Conservation (phyloP, 768 basidiomycete species). For the Mycena leptocephala region DNA sequence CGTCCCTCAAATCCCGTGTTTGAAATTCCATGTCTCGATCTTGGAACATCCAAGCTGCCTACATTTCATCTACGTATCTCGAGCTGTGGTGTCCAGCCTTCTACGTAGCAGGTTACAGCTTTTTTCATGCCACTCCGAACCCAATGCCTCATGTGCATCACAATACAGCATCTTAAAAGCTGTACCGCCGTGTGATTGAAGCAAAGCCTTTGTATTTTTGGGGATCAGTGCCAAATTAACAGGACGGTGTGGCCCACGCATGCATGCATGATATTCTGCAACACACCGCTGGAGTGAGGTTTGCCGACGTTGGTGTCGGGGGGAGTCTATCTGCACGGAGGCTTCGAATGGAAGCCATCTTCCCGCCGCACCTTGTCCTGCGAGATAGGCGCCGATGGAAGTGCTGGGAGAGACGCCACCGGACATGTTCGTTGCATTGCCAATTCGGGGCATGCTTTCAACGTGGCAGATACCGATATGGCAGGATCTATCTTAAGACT, state of each 20-base stretch:
- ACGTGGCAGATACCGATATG: too few relatives aligned
- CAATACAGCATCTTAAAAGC: neutral
- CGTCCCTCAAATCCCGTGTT: neutral
- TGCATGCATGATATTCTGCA: too few relatives aligned
- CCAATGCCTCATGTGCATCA: neutral
- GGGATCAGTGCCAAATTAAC: neutral
- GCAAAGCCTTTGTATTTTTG: neutral
- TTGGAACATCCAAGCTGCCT: conserved; percentile 5
- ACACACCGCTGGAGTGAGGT: too few relatives aligned
- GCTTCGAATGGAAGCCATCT: neutral
- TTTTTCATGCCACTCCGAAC: too few relatives aligned
- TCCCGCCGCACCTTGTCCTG: neutral
- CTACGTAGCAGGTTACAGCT: too few relatives aligned
- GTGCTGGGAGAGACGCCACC: neutral
- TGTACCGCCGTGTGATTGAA: neutral
- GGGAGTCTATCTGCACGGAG: too few relatives aligned
- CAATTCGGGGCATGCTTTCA: too few relatives aligned
- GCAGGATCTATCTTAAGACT: too few relatives aligned
- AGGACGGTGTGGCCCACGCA: too few relatives aligned
- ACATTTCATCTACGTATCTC: conserved; percentile 3
- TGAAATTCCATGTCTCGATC: neutral
- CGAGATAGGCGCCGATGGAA: neutral
- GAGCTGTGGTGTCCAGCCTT: neutral
- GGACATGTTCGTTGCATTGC: too few relatives aligned
- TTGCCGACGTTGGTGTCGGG: too few relatives aligned